Evolutionary conservation across 768 basidiomycete species (phyloP), one percentile per base, ranked within the genome.

Genomic region (Amanita exitialis): DNA sequence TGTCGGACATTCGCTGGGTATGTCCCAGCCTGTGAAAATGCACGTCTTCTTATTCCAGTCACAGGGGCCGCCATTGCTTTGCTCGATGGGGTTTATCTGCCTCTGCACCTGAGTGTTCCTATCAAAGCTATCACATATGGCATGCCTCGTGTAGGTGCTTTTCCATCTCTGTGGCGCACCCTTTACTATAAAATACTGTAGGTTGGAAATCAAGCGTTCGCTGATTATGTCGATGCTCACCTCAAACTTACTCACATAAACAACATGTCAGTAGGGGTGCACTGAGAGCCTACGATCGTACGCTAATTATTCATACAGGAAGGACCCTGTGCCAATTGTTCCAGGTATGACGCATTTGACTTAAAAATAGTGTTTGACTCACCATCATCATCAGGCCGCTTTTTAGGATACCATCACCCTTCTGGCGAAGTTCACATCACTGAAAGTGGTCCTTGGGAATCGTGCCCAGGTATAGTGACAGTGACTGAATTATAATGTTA

Each of bases 51-150:
- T 20, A 32, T 9, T n/a, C 6, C 5, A 45, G 35, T 51, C 57
- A n/a, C 59, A 68, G 66, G 68, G 36, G 69, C 64, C 43, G 69
- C 72, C 4, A 56, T 71, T 23, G 62, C 67, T 18, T 67, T 79
- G 3, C 63, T 80, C 35, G 76, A 78, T 49, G 65, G 73, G 5
- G 65, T 80, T n/a, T 77, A 69, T 59, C 68, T 80, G 4, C 74
- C 75, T n/a, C 61, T 77, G 20, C 72, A 77, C 51, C 61, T 82
- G 28, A 68, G 58, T 9, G 66, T 69, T 3, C 62, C 64, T 6
- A 62, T 72, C 59, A 65, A 54, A 23, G 63, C 64, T 10, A 62
- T 75, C 21, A 65, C 66, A 0, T 76, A 73, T 55, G 74, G 74
- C 1, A 59, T 71, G 64, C 73, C 75, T 16, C 64, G 74, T 48